Base-by-base conservation (phyloP, 192 early-diverging fungal genomes). In the Piromyces sp. region DNA sequence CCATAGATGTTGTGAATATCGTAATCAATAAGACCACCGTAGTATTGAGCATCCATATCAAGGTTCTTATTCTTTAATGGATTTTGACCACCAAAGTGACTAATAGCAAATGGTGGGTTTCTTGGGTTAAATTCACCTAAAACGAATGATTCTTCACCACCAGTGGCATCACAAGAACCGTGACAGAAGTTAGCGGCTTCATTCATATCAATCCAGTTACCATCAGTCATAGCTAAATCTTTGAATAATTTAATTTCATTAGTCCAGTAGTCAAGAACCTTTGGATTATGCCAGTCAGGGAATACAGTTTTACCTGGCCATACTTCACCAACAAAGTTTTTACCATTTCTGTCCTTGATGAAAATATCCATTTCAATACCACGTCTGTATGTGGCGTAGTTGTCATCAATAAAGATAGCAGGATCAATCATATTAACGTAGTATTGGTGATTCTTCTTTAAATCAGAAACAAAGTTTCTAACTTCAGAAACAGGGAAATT, bases 181-280 rank as follows among this genome's bases (percentile, higher is more conserved):
- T 86, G 85, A 83, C 92, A 93, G 80, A 93, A 93, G 82, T 86
- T 90, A 22, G 89, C 84, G 1, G 92, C 87, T 83, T 93, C 92
- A 84, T 93, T 93, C 92, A 93, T 93, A 81, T 93, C 92, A 33
- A 93, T 90, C 92, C 92, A 93, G 30, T 91, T 84, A 58, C 88
- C 86, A 81, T 90, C 91, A 29, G 90, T 87, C 38, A 40, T 40
- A 40, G 38, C 38, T 14, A 40, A 14, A 40, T 40, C 38, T 15
- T 40, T 40, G 0, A 86, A 82, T 19, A 82, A 81, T n/a, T 82
- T 79, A 15, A 92, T 83, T 83, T 91, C 91, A 7, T 84, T 85
- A 26, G 81, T 79, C 85, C 88, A 92, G 84, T 90, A 89, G 6
- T 81, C 42, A 14, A 87, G 84, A 2, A 84, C 85, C 29, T 91